Evolutionary conservation across 495 filamentous ascomycete genomes (phyloP), one percentile per base, ranked within the genome.

Genomic region (Xylaria palmicola): DNA sequence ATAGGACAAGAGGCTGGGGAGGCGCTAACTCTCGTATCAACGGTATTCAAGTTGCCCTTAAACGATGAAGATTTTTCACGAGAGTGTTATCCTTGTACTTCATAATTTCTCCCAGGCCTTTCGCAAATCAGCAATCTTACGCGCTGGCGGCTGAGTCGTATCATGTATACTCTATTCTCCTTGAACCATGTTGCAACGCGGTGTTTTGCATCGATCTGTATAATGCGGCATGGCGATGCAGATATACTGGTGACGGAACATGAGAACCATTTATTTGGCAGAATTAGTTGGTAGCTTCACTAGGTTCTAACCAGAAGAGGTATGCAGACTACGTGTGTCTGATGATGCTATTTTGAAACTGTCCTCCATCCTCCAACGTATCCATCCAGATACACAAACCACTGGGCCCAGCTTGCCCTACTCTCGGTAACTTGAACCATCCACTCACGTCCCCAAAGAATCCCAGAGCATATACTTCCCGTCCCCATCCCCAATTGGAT

Each of bases 1-100:
- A 60, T 41, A 40, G 34, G 47, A 60, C 44, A 48, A 24, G 34
- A n/a, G n/a, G n/a, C n/a, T n/a, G n/a, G n/a, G n/a, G n/a, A 51
- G 36, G 51, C 51, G 51, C 51, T 26, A 39, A 27, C 27, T n/a
- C n/a, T 48, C 17, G 29, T 22, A 10, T 27, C 19, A 30, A 52
- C 9, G 17, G 19, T 41, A 15, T n/a, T 19, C 32, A 19, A 40
- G 51, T 19, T 22, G 17, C 51, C 19, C 37, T 13, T 36, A 41
- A 13, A 12, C 19, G 36, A 40, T 24, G 4, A 37, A n/a, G 22
- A 24, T 13, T 17, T n/a, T 44, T 56, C 4, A 29, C 22, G 13
- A 40, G 12, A 19, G 17, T 9, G 19, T 29, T 22, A 32, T 41
- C 52, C 32, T 43, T 30, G 53, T 6, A 17, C n/a, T 56, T 56